Base-by-base conservation (phyloP, 345 rosid species). In the Populus ilicifolia region DNA sequence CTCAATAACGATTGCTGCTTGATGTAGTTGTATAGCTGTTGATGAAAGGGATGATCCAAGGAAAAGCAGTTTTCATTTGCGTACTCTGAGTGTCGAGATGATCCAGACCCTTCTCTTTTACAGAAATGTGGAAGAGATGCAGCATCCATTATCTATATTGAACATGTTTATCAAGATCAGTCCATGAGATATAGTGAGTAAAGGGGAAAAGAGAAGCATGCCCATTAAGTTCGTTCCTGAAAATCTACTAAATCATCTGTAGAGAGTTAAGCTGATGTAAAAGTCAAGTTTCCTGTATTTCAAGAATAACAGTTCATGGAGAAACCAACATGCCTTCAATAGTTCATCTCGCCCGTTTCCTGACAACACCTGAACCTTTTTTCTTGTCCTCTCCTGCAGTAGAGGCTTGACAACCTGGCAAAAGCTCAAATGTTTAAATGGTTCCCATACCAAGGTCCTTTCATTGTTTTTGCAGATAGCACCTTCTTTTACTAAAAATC, bases 81-180 rank as follows among this genome's bases (percentile, higher is more conserved):
- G 30, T 83, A 81, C 69, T 75, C 86, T 27, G 86, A 77, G 82
- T 86, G 83, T 52, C 86, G 80, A 80, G 97, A 90, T 70, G 98
- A 92, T 74, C 94, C 97, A 2, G 99, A 90, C 75, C 94, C 91
- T 88, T 87, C 99, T 68, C 88, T 83, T 83, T 80, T 90, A 83
- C 97, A 92, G 87, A 94, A 93, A 85, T 93, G 98, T 44, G 98
- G 98, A 71, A 93, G 94, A 20, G 98, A 90, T 61, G 83, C 80
- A 71, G 82, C 78, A 81, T 93, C 97, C 97, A 92, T 93, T 73
- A 87, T 89, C 99, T 93, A 83, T 86, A 79, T 62, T 68, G 81
- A 75, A 70, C 63, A 65, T 59, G 67, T 23, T 25, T 52, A 82
- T 33, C 66, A 65, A 62, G 17, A 54, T 71, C 30, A 68, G 65